Evolutionary conservation across 768 basidiomycete genomes (phyloP), one percentile per base, ranked within the genome.

Genomic region (Lentinula sp.): DNA sequence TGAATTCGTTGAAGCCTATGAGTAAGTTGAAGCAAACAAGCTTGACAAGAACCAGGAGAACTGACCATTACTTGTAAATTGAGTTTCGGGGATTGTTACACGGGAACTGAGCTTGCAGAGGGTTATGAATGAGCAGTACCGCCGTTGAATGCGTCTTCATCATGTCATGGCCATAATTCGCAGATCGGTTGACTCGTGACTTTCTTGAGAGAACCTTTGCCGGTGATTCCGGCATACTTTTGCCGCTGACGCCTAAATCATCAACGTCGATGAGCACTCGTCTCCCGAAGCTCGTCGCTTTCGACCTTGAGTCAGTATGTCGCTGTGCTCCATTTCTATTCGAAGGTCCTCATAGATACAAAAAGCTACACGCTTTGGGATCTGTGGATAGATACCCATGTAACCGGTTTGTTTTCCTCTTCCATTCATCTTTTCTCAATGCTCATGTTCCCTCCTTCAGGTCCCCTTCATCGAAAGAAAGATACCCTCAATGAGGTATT

Each of bases 351-450:
- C 32, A 41, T 58, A 36, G n/a, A 33, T 12, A 18, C 51, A 61
- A 6, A 39, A 63, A 92, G 91, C 68, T 93, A 90, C 70, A 94
- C 93, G 0, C 76, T 94, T 6, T 94, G 91, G 92, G 83, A 87
- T 61, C 76, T 93, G 15, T 93, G 91, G 92, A 87, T 94, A 57
- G 93, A 95, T 70, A 85, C 85, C 16, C 88, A 93, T 69, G 79
- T 90, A 56, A 74, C 79, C 48, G 82, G 85, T 80, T 62, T n/a
- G 69, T 60, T 8, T 18, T 33, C 20, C 23, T 13, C 4, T 16
- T 20, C 28, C 28, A 2, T 56, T 23, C 4, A 20, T 8, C 10
- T n/a, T 41, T 36, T 35, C 20, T 46, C 15, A 53, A 39, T 28
- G 46, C 3, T 57, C 52, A 33, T 32, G 35, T 13, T 28, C 33